Evolutionary conservation across 2,329 filamentous ascomycete species (phyloP), one percentile per base, ranked within the genome.

Genomic region (Pestalotiopsis sp.): DNA sequence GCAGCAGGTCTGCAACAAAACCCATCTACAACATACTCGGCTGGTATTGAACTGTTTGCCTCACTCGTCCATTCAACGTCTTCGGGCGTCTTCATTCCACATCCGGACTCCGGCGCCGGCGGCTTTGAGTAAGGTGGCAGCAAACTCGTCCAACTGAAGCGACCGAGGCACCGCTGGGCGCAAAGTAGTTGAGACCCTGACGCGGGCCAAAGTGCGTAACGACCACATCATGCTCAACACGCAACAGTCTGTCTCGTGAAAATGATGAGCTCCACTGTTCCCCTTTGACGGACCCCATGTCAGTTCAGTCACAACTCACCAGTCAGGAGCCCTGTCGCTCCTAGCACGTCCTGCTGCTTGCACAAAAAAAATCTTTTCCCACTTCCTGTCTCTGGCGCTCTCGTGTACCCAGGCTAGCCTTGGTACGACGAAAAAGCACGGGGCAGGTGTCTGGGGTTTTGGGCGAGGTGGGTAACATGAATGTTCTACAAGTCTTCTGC

Each of bases 401-500:
- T 59, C 23, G n/a, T 23, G 27, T 59, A 62, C 36, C 59, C 38
- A 11, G 31, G 25, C 59, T 62, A 62, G 59, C 59, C 45, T 52
- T 52, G 45, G 45, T 52, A 52, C 17, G 9, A 52, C 45, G 45
- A 52, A 52, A n/a, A 17, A 52, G 45, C 45, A 52, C 45, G 41
- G 45, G 39, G 36, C 38, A 23, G 31, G 31, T 20, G 49, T 60
- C 56, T 57, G 39, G 61, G 59, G 52, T 61, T 60, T 52, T 52
- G 45, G 45, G 20, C 45, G 60, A 39, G 56, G 59, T 64, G 68
- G 65, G 25, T 68, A 65, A 25, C 66, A n/a, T 68, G 39, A 68
- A 68, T 59, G 65, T 69, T 69, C 68, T 61, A 68, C 39, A 39
- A 65, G 68, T 52, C 49, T 69, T 69, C 68, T 56, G 59, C 56